Evolutionary conservation across 495 filamentous ascomycete genomes (phyloP).

Genomic region (Hyaloscypha variabilis): DNA sequence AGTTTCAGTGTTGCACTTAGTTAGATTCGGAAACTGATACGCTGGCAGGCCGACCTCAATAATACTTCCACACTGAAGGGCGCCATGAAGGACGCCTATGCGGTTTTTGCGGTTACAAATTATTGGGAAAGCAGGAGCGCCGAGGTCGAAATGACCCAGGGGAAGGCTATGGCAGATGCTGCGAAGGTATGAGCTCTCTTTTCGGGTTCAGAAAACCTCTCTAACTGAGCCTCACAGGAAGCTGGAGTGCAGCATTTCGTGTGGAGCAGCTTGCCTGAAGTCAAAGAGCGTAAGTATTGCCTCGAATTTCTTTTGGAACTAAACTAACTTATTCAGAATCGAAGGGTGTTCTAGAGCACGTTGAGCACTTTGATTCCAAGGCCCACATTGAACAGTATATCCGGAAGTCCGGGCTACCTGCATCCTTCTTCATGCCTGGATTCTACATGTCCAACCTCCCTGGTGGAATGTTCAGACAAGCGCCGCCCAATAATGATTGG

Average conservation of each 20-base stretch:
- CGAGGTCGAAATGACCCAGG: slow-evolving; percentile 56
- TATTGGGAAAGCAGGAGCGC: slow-evolving; percentile 50
- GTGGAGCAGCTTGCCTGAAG: slow-evolving; percentile 45
- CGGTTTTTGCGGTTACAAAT: slow-evolving; percentile 62
- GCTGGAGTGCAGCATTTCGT: slow-evolving; percentile 53
- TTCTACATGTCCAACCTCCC: slow-evolving; percentile 61
- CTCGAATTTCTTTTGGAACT: background rate
- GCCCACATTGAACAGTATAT: slow-evolving; percentile 62
- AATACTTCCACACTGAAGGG: slow-evolving; percentile 47
- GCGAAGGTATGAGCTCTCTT: slow-evolving; percentile 39
- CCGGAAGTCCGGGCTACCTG: slow-evolving; percentile 44
- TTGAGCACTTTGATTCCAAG: slow-evolving; percentile 66
- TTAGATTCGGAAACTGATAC: background rate
- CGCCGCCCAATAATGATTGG: slow-evolving; percentile 38
- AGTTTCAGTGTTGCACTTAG: slow-evolving; percentile 7
- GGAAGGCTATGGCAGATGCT: slow-evolving; percentile 57
- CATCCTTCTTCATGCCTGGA: slow-evolving; percentile 59
- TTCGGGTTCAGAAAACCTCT: background rate
- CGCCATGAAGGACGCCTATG: slow-evolving; percentile 55
- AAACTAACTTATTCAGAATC: slow-evolving; percentile 34
- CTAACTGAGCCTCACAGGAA: slow-evolving; percentile 30
- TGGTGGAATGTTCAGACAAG: slow-evolving; percentile 31
- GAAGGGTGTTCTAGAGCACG: slow-evolving; percentile 48
- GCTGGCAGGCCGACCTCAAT: slow-evolving; percentile 49
- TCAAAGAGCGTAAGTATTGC: slow-evolving; percentile 36